Conservation (phyloP, 805 yeast genomes). For the Scheffersomyces lignosus region DNA sequence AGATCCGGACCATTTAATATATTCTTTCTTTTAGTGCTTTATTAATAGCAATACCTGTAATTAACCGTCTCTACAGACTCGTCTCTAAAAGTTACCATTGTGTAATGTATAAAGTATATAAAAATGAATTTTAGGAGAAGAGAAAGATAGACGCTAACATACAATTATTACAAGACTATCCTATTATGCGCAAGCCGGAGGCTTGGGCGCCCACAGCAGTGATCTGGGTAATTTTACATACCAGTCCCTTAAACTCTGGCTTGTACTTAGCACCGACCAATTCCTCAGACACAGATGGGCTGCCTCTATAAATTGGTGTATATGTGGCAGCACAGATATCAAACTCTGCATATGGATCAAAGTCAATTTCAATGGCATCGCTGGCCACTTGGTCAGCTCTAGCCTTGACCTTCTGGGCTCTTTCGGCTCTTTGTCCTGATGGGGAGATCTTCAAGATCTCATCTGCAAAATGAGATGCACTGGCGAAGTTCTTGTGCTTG, state of each 20-base stretch:
- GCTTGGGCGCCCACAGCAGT: constrained; percentile 89
- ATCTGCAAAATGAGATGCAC: constrained; percentile 86
- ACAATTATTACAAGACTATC: no score
- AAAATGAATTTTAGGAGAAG: no score
- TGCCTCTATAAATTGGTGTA: constrained; percentile 85
- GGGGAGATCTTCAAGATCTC: constrained; percentile 72
- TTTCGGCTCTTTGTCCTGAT: constrained; percentile 81
- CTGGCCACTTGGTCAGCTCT: constrained; percentile 77
- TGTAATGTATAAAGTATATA: no score
- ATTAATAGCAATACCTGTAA: no score
- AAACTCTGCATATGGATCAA: constrained; percentile 89
- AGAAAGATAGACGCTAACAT: no score
- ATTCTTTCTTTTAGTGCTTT: no score
- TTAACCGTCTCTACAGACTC: no score
- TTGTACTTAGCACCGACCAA: constrained; percentile 89
- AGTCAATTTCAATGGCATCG: constrained; percentile 88
- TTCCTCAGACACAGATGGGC: constrained; percentile 70
- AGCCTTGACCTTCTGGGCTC: constrained; percentile 78
- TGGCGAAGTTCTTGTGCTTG: constrained; percentile 82
- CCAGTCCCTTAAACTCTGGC: constrained; percentile 69
- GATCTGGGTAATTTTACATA: constrained; percentile 73
- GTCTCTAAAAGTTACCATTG: no score
- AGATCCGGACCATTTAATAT: no score
- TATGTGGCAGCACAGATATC: constrained; percentile 84
- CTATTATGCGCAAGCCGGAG: constrained; percentile 72